phyloP scores from a whole-genome alignment of 176 grass and related monocot species.

The Bonia amplexicaulis region DNA sequence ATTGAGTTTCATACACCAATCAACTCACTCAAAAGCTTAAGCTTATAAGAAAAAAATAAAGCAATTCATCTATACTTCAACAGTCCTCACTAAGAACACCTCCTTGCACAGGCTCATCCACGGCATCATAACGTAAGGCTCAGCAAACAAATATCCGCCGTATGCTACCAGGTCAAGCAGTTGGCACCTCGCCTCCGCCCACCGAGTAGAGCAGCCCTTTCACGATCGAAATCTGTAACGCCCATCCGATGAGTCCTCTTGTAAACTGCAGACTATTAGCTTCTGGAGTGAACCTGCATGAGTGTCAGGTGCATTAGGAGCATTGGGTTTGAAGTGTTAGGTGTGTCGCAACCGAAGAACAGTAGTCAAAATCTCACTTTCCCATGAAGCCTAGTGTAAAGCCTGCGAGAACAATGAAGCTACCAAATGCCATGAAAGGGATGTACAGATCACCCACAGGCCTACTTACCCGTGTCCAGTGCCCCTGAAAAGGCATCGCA shows the following conservation, averaged over 20 bases:
- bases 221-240: slow-evolving; percentile 58
- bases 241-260: slow-evolving; percentile 65
- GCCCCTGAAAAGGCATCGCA: slow-evolving; percentile 49
- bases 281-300: slow-evolving; percentile 77
- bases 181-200: slow-evolving; percentile 68
- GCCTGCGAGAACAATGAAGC: slow-evolving; percentile 71
- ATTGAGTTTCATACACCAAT: too few species aligned
- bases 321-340: not conserved
- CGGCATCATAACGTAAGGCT: slow-evolving; percentile 56
- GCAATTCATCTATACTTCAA: too few species aligned
- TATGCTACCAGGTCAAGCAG: slow-evolving; percentile 82
- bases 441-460: slow-evolving; percentile 95
- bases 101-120: slow-evolving; percentile 93
- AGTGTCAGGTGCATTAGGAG: not conserved
- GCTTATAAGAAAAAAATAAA: too few species aligned
- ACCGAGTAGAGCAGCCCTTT: slow-evolving; percentile 67
- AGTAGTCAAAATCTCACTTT: slow-evolving; percentile 46
- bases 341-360: not conserved
- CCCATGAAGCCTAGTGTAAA: slow-evolving; percentile 73
- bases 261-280: slow-evolving; percentile 78
- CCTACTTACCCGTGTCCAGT: slow-evolving; percentile 88
- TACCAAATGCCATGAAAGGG: slow-evolving; percentile 92
- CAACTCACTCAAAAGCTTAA: too few species aligned
- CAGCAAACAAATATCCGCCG: slow-evolving; percentile 60
- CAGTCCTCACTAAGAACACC: slow-evolving; percentile 61